Base-by-base conservation (phyloP, 2,329 filamentous ascomycete genomes). In the Paraphoma chrysanthemicola region DNA sequence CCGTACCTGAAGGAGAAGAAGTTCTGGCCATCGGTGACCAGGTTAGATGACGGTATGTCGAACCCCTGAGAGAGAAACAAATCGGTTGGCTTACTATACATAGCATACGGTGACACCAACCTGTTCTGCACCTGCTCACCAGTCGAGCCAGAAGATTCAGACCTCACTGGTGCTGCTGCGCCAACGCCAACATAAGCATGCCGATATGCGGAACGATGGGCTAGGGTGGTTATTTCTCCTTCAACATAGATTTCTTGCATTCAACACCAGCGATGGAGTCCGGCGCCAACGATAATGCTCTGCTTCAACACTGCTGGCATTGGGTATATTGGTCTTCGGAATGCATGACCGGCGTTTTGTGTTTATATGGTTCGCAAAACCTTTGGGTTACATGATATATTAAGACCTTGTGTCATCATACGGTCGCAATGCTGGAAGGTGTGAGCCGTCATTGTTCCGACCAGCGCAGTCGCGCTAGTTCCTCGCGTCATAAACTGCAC, bases 81-180 rank as follows among this genome's bases (percentile, higher is more conserved):
- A 8, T 7, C 10, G n/a, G 23, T 23, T 31, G 23, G 43, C 71
- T 78, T 63, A 77, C 12, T 29, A 5, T 17, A 17, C 17, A 31
- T 66, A 94, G 91, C 91, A 11, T 97, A 92, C 71, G 93, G 93
- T 57, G 93, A 97, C 73, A 86, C 89, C 71, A 96, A 97, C 80
- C 86, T 97, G 59, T 97, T 97, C 85, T 97, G 93, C 83, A 96
- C 92, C 9, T 97, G 93, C 76, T 90, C 91, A 39, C 92, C 93
- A 0, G 91, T 96, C 7, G 90, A 92, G 48, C 46, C 46, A 10
- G 67, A 69, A 43, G 66, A 62, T 0, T 58, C 57, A 10, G 67
- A 69, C 45, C 70, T 77, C 30, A 77, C 74, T 0, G 74, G 73
- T 44, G 68, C 64, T 7, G 71, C 64, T 17, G 73, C 72, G n/a